Percentiles rank a stretch among this genome's conserved stretches.
phyloP scores from a whole-genome alignment of 2,329 filamentous ascomycete genomes.

The Hypoxylon sp. region DNA sequence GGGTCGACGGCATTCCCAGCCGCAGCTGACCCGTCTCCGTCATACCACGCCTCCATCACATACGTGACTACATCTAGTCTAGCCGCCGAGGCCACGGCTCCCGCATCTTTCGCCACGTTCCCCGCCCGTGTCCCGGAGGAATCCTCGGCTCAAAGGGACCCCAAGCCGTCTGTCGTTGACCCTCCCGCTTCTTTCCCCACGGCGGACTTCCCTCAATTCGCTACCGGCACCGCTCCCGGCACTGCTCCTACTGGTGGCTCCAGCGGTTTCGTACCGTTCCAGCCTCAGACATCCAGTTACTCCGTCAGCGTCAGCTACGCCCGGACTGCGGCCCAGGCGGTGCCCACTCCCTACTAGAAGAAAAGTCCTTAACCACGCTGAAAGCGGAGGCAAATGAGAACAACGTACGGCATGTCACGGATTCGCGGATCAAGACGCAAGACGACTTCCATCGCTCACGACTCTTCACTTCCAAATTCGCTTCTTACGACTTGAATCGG shows the following conservation, averaged over 20 bases:
- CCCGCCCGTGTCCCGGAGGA: constrained; percentile 3
- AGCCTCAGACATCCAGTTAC: constrained; percentile 9
- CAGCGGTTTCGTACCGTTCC: constrained; percentile 18
- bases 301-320: constrained; percentile 1
- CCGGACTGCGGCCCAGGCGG: background rate
- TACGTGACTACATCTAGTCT: constrained; percentile 25
- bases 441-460: constrained; percentile 12
- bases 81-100: background rate
- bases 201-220: background rate
- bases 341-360: background rate
- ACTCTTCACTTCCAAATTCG: constrained; percentile 18
- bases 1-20: constrained; percentile 28
- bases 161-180: background rate
- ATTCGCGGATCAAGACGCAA: constrained; percentile 21
- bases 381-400: constrained; percentile 6
- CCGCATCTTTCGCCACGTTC: constrained; percentile 8
- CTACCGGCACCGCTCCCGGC: constrained; percentile 13
- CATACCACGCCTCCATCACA: constrained; percentile 27
- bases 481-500: constrained; percentile 19
- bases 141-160: background rate
- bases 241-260: constrained; percentile 26
- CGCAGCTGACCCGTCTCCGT: constrained; percentile 14
- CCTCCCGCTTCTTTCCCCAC: constrained; percentile 2
- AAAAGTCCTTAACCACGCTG: background rate
- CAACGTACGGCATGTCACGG: constrained; percentile 5